phyloP scores from a whole-genome alignment of 2,329 filamentous ascomycete species.

The Diaporthe sp. region DNA sequence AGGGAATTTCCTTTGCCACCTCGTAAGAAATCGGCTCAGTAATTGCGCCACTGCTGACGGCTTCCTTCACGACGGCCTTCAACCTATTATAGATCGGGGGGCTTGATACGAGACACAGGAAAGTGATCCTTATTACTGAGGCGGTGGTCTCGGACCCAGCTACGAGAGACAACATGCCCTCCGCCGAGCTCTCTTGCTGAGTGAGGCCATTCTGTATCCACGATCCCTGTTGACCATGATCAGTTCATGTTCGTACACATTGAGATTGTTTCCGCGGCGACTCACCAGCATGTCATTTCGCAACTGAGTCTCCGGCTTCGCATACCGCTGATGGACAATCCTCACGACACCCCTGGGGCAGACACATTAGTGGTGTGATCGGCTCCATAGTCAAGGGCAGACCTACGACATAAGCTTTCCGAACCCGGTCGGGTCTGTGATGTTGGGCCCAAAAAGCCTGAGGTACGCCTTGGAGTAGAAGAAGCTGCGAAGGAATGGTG shows the following conservation, averaged over 20 bases:
- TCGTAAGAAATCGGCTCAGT: conserved; percentile 43
- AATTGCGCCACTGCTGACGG: conserved; percentile 49
- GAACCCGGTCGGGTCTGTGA: conserved; percentile 46
- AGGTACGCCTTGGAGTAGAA: conserved; percentile 49
- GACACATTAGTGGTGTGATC: background rate
- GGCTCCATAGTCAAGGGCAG: background rate
- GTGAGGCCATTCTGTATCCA: conserved; percentile 51
- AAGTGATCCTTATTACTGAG: conserved; percentile 32
- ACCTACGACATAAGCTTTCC: conserved; percentile 47
- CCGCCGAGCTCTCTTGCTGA: conserved; percentile 58
- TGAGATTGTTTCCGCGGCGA: background rate
- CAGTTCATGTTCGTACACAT: background rate
- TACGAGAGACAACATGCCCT: conserved; percentile 43
- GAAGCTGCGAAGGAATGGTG: conserved; percentile 50
- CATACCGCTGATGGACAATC: conserved; percentile 16
- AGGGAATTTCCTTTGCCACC: conserved; percentile 54
- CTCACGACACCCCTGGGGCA: background rate
- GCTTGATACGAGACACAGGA: conserved; percentile 58
- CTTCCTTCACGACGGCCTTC: conserved; percentile 61
- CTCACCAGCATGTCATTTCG: conserved; percentile 63
- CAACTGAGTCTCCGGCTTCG: conserved; percentile 53
- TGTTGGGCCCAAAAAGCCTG: conserved; percentile 51
- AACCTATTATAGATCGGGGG: conserved; percentile 59
- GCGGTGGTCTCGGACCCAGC: conserved; percentile 40
- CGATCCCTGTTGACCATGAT: background rate